A percentile compares a stretch with the other conserved stretches of the same genome.
Conservation (phyloP, 2,329 filamentous ascomycete genomes). For the Claviceps sp. region DNA sequence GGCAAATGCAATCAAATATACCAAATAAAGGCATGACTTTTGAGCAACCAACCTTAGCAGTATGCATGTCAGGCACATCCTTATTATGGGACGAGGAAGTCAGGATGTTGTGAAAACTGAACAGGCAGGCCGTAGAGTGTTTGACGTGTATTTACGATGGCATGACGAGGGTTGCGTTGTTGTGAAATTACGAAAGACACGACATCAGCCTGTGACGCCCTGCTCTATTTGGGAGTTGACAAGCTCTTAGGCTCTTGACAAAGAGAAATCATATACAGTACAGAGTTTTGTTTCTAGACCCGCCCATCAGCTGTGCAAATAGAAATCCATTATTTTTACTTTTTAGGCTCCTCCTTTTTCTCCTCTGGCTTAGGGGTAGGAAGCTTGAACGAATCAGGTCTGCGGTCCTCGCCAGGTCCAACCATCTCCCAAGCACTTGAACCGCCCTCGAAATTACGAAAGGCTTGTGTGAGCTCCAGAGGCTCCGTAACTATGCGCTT, state of each 20-base stretch:
- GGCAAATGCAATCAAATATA: slow-evolving; percentile 13
- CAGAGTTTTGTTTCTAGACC: background rate
- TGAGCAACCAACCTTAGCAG: background rate
- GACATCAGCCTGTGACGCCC: background rate
- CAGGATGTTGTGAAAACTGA: background rate
- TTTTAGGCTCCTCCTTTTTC: slow-evolving; percentile 83
- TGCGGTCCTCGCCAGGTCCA: slow-evolving; percentile 59
- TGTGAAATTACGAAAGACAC: background rate
- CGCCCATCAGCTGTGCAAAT: background rate
- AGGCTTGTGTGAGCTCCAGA: slow-evolving; percentile 92
- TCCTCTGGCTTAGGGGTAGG: slow-evolving; percentile 92
- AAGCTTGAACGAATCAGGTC: slow-evolving; percentile 80
- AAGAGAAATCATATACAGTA: slow-evolving; percentile 7
- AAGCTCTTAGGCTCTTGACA: slow-evolving; percentile 2
- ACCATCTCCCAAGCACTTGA: slow-evolving; percentile 57
- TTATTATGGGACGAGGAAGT: no score
- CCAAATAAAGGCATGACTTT: background rate
- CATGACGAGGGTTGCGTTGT: background rate
- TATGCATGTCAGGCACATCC: background rate
- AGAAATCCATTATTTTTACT: slow-evolving; percentile 39
- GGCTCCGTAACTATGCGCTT: slow-evolving; percentile 98
- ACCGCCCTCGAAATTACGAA: slow-evolving; percentile 94
- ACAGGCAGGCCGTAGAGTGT: background rate
- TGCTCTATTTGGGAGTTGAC: background rate
- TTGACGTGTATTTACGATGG: background rate